Evolutionary conservation across 1,284 basidiomycete species (phyloP), one percentile per base, ranked within the genome.

Genomic region (Trametes polyzona): DNA sequence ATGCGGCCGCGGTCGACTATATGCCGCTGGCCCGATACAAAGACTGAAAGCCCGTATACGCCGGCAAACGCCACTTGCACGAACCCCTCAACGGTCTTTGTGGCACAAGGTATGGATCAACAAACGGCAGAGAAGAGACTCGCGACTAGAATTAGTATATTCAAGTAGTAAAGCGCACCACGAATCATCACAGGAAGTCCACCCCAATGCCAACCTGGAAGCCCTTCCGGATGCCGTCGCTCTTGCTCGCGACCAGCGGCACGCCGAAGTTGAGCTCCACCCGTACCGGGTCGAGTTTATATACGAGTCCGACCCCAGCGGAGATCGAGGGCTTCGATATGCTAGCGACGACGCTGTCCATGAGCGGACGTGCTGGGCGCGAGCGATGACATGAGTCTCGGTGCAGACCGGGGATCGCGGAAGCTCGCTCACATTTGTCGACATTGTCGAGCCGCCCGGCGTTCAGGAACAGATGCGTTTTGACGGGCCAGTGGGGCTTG

Each of bases 211-310:
- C 96, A 23, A 98, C 83, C 70, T 97, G 95, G 43, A 98, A 77
- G 0, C 96, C 97, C 63, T 88, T 87, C 53, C 90, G 80, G 46
- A 80, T 71, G 1, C 88, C 86, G 73, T 99, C 96, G 46, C 88
- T 88, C 65, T 81, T 84, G 43, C 86, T 85, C 1, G 88, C 87
- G 0, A 90, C 82, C 1, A 99, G 75, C 1, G 96, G 96, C 48
- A 98, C 82, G 3, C 95, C 93, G 61, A 98, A 87, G 71, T 98
- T 99, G 61, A 96, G 77, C 73, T 99, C 97, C 36, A 96, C 80
- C 19, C 95, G 79, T 16, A 95, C 80, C 2, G 92, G 88, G 56
- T 93, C 90, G 62, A 96, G 89, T 42, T 88, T 81, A 70, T 97
- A 98, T 44, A 98, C 83, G n/a, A 99, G 72, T 0, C 97, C 97